Evolutionary conservation across 1,139 yeast genomes (phyloP), one percentile per base, ranked within the genome.

Genomic region (Sugiyamaella xylanicola): DNA sequence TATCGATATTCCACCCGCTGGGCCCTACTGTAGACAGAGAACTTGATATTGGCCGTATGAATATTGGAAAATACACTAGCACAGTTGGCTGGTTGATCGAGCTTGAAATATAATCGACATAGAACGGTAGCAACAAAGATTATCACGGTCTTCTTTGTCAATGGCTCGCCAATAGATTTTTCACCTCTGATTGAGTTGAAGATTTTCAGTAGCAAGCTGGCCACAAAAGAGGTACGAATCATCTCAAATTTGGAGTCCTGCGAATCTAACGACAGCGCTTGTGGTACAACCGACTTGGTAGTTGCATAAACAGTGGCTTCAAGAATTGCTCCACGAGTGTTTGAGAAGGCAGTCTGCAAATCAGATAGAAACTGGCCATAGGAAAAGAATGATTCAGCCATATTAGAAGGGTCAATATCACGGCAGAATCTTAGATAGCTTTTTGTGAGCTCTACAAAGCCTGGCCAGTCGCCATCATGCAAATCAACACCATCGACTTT

Each of bases 41-140:
- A 77, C 42, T 67, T 69, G 48, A 85, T 72, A 36, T 77, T 74
- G 19, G 89, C 80, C 29, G 84, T 83, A 62, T 83, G 85, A 74
- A 87, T 81, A 66, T 87, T 87, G 42, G 89, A 80, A 68, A 87
- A 86, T 47, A 88, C 87, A 65, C 86, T 87, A 32, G 87, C 82
- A 68, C 95, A 87, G 11, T 86, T 74, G 54, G 84, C 74, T 2
- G 92, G 90, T 50, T 83, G 85, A 47, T 77, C 81, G 40, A 86
- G 77, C 53, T 73, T 74, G 68, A 85, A 85, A 68, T 88, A 88
- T 1, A 83, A 73, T 59, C 79, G 76, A 68, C 93, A 87, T 44
- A 87, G 71, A 52, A 77, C 74, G 22, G 78, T 78, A 2, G 88
- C 85, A 11, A 86, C 74, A 60, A 76, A 79, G 40, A 86, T 65